Percentiles rank a stretch among this genome's conserved stretches.
Conservation (phyloP, 768 basidiomycete genomes). For the Rhodotorula paludigena region DNA sequence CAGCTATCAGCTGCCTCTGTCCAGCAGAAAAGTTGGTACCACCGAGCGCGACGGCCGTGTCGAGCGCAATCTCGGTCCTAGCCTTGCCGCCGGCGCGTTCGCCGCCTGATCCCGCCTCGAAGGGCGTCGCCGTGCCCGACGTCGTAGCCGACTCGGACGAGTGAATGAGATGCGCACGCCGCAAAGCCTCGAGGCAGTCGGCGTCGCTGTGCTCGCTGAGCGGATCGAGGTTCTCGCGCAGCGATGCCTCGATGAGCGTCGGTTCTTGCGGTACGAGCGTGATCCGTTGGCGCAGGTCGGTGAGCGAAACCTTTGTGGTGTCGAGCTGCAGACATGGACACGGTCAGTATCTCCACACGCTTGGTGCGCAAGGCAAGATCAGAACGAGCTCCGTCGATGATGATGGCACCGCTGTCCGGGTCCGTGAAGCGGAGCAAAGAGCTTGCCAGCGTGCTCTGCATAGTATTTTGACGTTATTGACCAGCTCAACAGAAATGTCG, state of each 20-base stretch:
- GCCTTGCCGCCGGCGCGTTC: background rate
- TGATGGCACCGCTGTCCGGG: constrained; percentile 3
- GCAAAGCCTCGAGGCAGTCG: background rate
- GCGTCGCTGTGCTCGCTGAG: constrained; percentile 27
- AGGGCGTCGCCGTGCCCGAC: background rate
- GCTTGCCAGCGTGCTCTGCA: constrained; percentile 26
- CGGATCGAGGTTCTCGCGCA: constrained; percentile 31
- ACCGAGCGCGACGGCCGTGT: constrained; percentile 45
- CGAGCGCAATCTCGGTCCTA: constrained; percentile 36
- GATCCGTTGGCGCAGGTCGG: constrained; percentile 8
- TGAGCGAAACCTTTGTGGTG: constrained; percentile 14
- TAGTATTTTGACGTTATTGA: no score
- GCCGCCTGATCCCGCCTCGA: no score
- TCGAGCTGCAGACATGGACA: constrained; percentile 25
- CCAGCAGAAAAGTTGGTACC: constrained; percentile 49
- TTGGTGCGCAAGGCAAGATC: constrained; percentile 54
- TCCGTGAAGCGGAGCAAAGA: constrained; percentile 54
- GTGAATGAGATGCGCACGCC: constrained; percentile 13
- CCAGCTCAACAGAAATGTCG: no score
- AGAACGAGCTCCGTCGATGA: constrained; percentile 54
- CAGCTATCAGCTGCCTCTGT: constrained; percentile 51
- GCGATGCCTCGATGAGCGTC: constrained; percentile 15
- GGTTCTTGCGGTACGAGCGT: constrained; percentile 35
- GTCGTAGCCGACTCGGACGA: background rate
- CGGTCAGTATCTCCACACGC: background rate